phyloP scores from a whole-genome alignment of 371 early-diverging fungal genomes.

The Fennellomyces sp. region DNA sequence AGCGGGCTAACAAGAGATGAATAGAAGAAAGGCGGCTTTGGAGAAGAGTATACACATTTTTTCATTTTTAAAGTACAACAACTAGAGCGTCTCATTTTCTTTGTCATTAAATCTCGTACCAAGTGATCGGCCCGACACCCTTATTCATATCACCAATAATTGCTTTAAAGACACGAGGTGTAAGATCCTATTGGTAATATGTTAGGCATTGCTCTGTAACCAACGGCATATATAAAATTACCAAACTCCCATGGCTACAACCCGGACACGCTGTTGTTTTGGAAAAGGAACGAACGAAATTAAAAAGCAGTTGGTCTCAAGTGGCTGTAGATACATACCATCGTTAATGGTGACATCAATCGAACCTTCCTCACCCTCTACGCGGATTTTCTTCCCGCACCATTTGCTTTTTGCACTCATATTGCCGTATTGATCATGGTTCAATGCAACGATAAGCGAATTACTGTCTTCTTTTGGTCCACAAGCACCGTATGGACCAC shows the following conservation, averaged over 20 bases:
- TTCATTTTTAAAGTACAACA: no score
- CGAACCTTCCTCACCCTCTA: constrained; percentile 20
- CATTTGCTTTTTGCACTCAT: constrained; percentile 20
- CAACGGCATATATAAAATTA: no score
- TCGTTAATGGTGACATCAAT: constrained; percentile 60
- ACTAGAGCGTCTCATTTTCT: no score
- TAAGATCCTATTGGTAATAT: constrained; percentile 18
- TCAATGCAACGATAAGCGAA: constrained; percentile 30
- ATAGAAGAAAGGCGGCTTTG: no score
- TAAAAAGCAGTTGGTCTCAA: no score
- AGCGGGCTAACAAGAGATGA: no score
- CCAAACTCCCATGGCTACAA: no score
- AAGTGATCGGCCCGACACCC: constrained; percentile 17
- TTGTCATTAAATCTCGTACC: constrained; percentile 14
- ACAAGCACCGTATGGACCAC: constrained; percentile 27
- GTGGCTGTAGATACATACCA: constrained; percentile 14
- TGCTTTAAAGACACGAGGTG: constrained; percentile 16
- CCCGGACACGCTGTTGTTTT: no score
- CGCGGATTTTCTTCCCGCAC: constrained; percentile 22
- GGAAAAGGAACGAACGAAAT: no score
- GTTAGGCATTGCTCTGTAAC: no score
- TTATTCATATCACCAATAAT: constrained; percentile 21
- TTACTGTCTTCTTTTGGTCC: constrained; percentile 21
- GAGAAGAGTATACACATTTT: no score
- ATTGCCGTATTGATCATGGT: constrained; percentile 24